These are phyloP conservation scores for Guadua angustifolia DNA, from an alignment of 176 grass and related monocot genomes.

Conservation along the genomic window DNA sequence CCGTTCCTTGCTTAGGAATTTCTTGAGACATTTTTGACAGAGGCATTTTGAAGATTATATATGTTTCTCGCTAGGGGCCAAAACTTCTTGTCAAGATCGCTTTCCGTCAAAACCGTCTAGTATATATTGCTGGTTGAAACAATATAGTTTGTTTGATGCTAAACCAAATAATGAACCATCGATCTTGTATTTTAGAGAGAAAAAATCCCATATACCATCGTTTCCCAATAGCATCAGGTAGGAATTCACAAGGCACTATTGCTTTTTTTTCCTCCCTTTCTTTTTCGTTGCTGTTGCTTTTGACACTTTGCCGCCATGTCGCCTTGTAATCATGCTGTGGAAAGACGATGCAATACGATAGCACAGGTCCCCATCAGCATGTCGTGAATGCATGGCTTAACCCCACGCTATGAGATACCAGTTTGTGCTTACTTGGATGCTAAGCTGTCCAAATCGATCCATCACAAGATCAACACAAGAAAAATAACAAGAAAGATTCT, in stretches of 20 bases:
- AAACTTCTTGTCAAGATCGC: neutral
- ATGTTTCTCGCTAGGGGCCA: neutral
- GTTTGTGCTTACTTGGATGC: slow-evolving; percentile 25
- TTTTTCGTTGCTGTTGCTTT: slow-evolving; percentile 1
- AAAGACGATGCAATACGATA: slow-evolving; percentile 41
- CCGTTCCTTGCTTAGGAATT: no score
- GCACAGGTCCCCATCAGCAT: slow-evolving; percentile 33
- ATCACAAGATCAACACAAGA: neutral
- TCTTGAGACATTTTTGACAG: neutral
- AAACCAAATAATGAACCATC: neutral
- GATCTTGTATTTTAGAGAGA: neutral
- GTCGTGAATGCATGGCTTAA: neutral
- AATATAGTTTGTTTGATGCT: neutral
- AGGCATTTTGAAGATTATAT: neutral
- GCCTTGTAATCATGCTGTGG: slow-evolving; percentile 47
- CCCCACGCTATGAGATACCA: neutral
- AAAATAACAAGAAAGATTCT: neutral
- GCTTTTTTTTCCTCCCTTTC: neutral
- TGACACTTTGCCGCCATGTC: slow-evolving; percentile 37
- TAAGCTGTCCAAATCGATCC: slow-evolving; percentile 24
- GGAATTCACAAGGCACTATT: neutral
- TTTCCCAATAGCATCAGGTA: slow-evolving; percentile 23
- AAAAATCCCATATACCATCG: neutral
- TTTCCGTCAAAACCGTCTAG: neutral
- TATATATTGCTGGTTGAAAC: neutral